Percentiles rank a stretch among this genome's conserved stretches.
Conservation (phyloP, 345 rosid genomes). For the Eucalyptus sp. region DNA sequence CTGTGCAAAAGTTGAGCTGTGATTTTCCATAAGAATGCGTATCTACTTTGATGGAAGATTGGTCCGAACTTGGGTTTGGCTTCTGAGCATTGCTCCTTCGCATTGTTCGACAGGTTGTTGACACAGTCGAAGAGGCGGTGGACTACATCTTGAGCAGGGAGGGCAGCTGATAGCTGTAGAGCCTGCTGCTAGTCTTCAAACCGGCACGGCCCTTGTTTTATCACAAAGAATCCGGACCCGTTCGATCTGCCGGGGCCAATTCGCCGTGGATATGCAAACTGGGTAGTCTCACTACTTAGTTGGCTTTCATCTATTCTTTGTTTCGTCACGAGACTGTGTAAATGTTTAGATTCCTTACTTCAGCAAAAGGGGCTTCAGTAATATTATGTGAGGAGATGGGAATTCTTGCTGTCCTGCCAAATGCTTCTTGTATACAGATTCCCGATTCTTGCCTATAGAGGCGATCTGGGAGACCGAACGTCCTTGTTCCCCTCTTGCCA, state of each 20-base stretch:
- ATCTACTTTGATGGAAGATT: not conserved
- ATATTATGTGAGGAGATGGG: not conserved
- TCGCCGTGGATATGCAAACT: not conserved
- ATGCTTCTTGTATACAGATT: not conserved
- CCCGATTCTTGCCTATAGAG: not conserved
- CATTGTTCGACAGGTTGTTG: slow-evolving; percentile 44
- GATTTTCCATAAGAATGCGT: not conserved
- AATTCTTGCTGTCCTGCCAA: not conserved
- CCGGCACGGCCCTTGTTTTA: not conserved
- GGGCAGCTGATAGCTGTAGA: not conserved
- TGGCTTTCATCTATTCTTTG: not conserved
- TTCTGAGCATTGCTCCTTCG: not conserved
- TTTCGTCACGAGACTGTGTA: not conserved
- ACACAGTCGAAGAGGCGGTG: slow-evolving; percentile 71
- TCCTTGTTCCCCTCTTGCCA: not conserved
- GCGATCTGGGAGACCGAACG: not conserved
- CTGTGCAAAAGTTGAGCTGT: not conserved
- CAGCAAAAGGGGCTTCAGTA: not conserved
- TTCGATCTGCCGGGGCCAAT: not conserved
- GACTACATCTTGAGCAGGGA: slow-evolving; percentile 55
- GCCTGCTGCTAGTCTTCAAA: not conserved
- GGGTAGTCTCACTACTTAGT: not conserved
- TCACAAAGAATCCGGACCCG: not conserved
- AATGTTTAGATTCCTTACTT: not conserved
- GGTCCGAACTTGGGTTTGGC: not conserved